These are phyloP conservation scores for Gynostemma pentaphyllum DNA, from an alignment of 306 rosid genomes.

Conservation along the genomic window DNA sequence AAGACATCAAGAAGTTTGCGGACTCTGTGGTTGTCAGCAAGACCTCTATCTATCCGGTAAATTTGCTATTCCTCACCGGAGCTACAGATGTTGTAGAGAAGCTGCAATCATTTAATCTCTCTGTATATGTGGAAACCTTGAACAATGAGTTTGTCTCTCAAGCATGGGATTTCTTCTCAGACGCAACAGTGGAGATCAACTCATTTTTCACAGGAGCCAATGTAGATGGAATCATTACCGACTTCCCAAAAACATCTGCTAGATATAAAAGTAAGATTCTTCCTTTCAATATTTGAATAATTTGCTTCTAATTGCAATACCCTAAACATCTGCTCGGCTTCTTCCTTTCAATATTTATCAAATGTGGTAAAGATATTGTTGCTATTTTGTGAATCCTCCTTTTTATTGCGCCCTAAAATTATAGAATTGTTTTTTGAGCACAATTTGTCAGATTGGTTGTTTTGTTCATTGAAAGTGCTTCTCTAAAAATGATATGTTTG, in stretches of 20 bases:
- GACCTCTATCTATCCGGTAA: constrained; percentile 37
- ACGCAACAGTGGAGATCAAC: constrained; percentile 76
- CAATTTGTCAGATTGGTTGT: not conserved
- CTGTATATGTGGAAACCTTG: constrained; percentile 67
- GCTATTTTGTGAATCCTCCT: too few relatives aligned
- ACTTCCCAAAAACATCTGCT: constrained; percentile 62
- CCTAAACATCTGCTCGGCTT: too few relatives aligned
- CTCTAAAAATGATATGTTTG: not conserved
- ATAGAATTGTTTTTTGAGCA: not conserved
- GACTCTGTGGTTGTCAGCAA: constrained; percentile 51
- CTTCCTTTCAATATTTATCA: not conserved
- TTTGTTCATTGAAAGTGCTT: not conserved
- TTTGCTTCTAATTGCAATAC: not conserved
- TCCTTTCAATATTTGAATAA: not conserved
- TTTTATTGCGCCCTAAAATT: too few relatives aligned
- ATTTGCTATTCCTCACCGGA: constrained; percentile 9
- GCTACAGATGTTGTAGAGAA: constrained; percentile 23
- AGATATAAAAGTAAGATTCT: constrained; percentile 77
- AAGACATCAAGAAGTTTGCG: constrained; percentile 61
- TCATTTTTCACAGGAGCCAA: constrained; percentile 25
- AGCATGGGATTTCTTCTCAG: constrained; percentile 91
- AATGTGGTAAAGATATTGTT: not conserved
- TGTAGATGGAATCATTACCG: constrained; percentile 67
- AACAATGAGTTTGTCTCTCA: constrained; percentile 87
- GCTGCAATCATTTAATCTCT: constrained; percentile 38